Base-by-base conservation (phyloP, 179 eudicot genomes). In the Silene noctiflora region DNA sequence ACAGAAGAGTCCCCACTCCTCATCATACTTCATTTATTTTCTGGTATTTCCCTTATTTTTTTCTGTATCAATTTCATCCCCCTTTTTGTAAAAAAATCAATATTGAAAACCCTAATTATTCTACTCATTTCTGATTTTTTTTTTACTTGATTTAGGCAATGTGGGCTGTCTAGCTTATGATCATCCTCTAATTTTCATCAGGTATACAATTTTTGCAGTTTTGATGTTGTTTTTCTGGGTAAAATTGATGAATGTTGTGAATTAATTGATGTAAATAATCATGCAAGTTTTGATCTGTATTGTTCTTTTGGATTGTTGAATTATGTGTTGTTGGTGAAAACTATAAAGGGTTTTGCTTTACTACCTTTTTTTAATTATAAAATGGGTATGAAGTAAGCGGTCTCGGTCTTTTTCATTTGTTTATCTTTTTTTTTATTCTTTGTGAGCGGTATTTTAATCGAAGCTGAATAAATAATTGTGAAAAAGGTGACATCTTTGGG, bases 111-210 rank as follows among this genome's bases (percentile, higher is more conserved):
- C 20, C 60, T 56, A 56, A 56, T n/a, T 46, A 11, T 16, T 56
- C 8, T 56, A 56, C 19, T 56, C 60, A 31, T 33, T 71, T 44
- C 13, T n/a, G n/a, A n/a, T 9, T 13, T 14, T 6, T 71, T 71
- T 51, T 12, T 29, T n/a, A 9, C 29, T 10, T 44, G 10, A 22
- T 51, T 71, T 71, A 25, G 56, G 74, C 62, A 71, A 71, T 71
- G 74, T 71, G 74, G 62, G 74, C 24, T 71, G 16, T 53, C 42
- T 6, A 51, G 20, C 27, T 70, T 1, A 25, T 70, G 75, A 71
- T 71, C 46, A 55, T 14, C 64, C 0, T 71, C 62, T 71, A 22
- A 71, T 9, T 11, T 25, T 55, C 8, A 53, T 53, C 64, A 71
- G 75, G 75, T 71, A 27, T 12, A 51, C 3, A 29, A 0, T 14